Evolutionary conservation across 2,329 filamentous ascomycete genomes (phyloP).

Genomic region (Penicillium glabrum): DNA sequence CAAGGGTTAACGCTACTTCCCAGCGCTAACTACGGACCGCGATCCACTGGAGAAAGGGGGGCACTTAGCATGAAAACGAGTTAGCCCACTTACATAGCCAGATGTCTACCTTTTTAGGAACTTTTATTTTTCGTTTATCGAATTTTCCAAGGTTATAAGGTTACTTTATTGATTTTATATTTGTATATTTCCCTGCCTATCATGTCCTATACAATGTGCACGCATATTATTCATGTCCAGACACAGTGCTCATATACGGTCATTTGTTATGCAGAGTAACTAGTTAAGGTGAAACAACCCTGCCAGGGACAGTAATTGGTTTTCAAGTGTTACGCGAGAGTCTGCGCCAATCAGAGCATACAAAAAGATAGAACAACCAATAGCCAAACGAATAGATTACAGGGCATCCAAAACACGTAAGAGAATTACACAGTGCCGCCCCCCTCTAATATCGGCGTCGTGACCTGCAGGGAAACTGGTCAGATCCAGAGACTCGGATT

Average conservation of each 20-base stretch:
- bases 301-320: not conserved
- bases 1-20: not conserved
- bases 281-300: constrained; percentile 6
- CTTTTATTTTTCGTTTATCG: too few species aligned
- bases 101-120: too few species aligned
- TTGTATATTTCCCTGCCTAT: too few species aligned
- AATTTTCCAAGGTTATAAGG: too few species aligned
- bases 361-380: not conserved
- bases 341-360: not conserved
- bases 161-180: too few species aligned
- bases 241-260: too few species aligned
- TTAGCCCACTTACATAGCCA: too few species aligned
- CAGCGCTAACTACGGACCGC: not conserved
- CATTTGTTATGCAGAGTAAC: not conserved
- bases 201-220: too few species aligned
- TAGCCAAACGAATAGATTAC: not conserved
- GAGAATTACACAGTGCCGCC: not conserved
- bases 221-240: too few species aligned
- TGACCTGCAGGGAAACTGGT: not conserved
- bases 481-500: not conserved
- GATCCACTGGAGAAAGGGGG: not conserved
- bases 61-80: too few species aligned
- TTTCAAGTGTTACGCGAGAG: not conserved
- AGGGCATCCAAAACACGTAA: not conserved
- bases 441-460: not conserved